A percentile compares a stretch with the other conserved stretches of the same genome.
phyloP scores from a whole-genome alignment of 1,284 basidiomycete species.

The Boletus smithii region DNA sequence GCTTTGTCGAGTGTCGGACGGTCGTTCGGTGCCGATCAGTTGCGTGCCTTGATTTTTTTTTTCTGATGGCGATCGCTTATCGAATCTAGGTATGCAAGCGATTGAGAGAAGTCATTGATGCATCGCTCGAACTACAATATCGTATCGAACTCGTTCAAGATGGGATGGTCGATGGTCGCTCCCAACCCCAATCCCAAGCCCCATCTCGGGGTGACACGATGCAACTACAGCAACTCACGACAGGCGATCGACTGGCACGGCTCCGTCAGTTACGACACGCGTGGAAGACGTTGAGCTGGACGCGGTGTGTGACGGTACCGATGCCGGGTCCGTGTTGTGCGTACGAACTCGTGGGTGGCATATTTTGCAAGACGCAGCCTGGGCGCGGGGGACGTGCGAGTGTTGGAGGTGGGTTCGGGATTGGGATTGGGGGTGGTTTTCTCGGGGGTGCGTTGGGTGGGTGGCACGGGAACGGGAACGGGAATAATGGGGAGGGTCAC shows the following conservation, averaged over 20 bases:
- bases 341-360: constrained; percentile 56
- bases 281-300: constrained; percentile 45
- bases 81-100: not conserved
- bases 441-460: too few species aligned
- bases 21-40: constrained; percentile 30
- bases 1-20: constrained; percentile 8
- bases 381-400: constrained; percentile 2
- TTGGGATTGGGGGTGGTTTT: too few species aligned
- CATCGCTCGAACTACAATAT: constrained; percentile 45
- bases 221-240: constrained; percentile 21
- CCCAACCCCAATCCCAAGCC: too few species aligned
- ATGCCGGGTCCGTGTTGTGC: constrained; percentile 45
- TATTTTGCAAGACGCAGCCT: constrained; percentile 45
- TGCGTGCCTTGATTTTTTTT: constrained; percentile 24
- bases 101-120: constrained; percentile 35
- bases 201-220: too few species aligned
- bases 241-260: constrained; percentile 38
- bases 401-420: too few species aligned
- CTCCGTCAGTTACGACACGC: constrained; percentile 39
- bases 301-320: constrained; percentile 26
- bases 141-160: constrained; percentile 47
- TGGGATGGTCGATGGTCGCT: constrained; percentile 44
- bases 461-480: too few species aligned
- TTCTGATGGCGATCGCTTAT: not conserved
- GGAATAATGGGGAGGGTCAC: too few species aligned